Evolutionary conservation across 1,139 yeast genomes (phyloP), one percentile per base, ranked within the genome.

Genomic region (Scheffersomyces segobiensis): DNA sequence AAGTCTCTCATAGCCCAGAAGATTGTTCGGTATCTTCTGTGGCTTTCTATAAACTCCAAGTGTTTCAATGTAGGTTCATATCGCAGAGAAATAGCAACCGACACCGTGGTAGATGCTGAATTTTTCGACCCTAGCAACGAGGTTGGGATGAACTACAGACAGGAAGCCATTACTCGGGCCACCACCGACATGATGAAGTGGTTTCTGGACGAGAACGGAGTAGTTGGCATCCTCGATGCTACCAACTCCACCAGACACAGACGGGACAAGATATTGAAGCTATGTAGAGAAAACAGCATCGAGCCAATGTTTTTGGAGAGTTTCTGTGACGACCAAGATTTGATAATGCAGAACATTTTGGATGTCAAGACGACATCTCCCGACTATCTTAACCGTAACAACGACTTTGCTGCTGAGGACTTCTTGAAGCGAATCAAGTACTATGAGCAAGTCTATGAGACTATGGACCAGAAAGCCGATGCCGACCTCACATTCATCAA

Each of bases 261-360:
- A 66, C 82, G 99, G 64, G 81, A 80, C 46, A 81, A 86, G 81
- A 84, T 95, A 57, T 78, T 87, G 59, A 79, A 83, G 62, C 75
- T 88, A 49, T 86, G 96, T 68, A 78, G 88, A 55, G 84, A 83
- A 63, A 84, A 89, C 66, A 81, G 81, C 54, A 88, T 95, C 59
- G 95, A 91, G 69, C 97, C 98, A 1, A 87, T 95, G 83, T 95
- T 93, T 71, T 84, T 95, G 61, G 99, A 95, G 72, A 89, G 96
- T 68, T 90, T 89, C 84, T 93, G 98, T 73, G 89, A 92, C 68
- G 96, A 93, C 73, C 82, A 88, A 63, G 89, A 88, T 22, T 81
- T 93, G 63, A 87, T 95, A 50, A 80, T 83, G 75, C 89, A 89
- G 66, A 93, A 93, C 71, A 88, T 93, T 53, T 73, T 86, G 65